Base-by-base conservation (phyloP, 2,329 filamentous ascomycete species). In the Talaromyces amestolkiae region DNA sequence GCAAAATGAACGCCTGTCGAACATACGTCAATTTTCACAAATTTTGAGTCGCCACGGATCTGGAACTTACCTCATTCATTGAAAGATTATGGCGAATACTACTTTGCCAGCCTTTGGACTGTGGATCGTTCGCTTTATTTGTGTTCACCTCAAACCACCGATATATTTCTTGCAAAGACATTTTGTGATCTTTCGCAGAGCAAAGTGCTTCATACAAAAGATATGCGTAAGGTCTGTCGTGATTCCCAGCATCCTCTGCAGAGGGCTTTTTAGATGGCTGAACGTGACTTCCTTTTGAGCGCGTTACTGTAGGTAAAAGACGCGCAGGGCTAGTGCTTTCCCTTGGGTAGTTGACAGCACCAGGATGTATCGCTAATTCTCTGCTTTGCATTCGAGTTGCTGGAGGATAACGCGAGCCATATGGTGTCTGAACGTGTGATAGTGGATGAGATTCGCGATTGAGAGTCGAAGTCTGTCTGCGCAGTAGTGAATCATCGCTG, bases 31-130 rank as follows among this genome's bases (percentile, higher is more conserved):
- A 33, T 54, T 4, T 8, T 54, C 22, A 24, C 17, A 51, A 15
- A 31, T 24, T n/a, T 47, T 19, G 58, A 53, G 10, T 5, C 13
- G 35, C 17, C 11, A 54, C 19, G 66, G 11, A 10, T 41, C 27
- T 49, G 1, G 39, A 35, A 83, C 87, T 79, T 86, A 97, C 94
- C 67, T 85, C 85, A 72, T 98, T 98, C 93, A 98, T 97, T 58
- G 92, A 97, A 8, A 98, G 82, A 71, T 98, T 98, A 77, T 98
- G 94, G 2, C 94, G 87, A 69, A 98, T 96, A 75, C 92, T 96
- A 77, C 97, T 98, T 79, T 94, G 91, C 94, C 94, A 98, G 10
- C 93, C 94, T 71, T 88, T 90, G 13, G 78, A 80, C 8, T 82
- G 83, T 19, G 78, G 75, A 54, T 84, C 84, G 61, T 83, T 87